phyloP scores from a whole-genome alignment of 176 grass and related monocot species.

The Hsuehochloa calcarea region DNA sequence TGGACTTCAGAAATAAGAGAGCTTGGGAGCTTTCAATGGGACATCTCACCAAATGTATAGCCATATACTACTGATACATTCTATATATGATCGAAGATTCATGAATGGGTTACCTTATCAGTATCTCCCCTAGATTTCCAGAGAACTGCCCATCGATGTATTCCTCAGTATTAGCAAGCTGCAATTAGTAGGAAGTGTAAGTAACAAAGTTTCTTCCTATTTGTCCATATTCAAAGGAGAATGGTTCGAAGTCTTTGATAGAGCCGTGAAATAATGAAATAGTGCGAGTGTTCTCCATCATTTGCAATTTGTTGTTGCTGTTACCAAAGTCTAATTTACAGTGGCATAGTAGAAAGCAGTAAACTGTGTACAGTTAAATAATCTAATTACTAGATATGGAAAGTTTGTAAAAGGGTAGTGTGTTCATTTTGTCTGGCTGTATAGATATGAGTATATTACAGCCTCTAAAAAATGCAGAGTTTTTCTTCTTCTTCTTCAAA shows the following conservation, averaged over 20 bases:
- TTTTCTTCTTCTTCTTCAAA: too few species aligned
- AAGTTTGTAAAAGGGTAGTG: too few species aligned
- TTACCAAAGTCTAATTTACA: too few species aligned
- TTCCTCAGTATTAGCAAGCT: constrained; percentile 82
- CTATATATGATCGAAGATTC: not conserved
- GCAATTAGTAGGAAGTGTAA: not conserved
- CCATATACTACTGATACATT: not conserved
- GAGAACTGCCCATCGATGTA: constrained; percentile 79
- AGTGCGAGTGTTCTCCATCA: not conserved
- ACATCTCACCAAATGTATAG: not conserved
- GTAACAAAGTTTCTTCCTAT: not conserved
- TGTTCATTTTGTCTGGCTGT: too few species aligned
- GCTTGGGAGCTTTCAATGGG: not conserved
- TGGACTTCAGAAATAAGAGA: not conserved
- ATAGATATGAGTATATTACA: too few species aligned
- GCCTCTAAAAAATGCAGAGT: too few species aligned
- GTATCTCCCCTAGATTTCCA: constrained; percentile 80
- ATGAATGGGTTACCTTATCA: constrained; percentile 58
- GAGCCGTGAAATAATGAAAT: not conserved
- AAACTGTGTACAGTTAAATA: too few species aligned
- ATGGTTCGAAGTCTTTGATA: not conserved
- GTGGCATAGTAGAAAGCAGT: too few species aligned
- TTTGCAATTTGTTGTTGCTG: too few species aligned
- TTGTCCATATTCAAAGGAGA: not conserved
- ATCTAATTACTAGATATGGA: too few species aligned